Percentiles rank a stretch among this genome's conserved stretches.
Conservation (phyloP, 208 protist species). For the Balamuthia mandrillaris region DNA sequence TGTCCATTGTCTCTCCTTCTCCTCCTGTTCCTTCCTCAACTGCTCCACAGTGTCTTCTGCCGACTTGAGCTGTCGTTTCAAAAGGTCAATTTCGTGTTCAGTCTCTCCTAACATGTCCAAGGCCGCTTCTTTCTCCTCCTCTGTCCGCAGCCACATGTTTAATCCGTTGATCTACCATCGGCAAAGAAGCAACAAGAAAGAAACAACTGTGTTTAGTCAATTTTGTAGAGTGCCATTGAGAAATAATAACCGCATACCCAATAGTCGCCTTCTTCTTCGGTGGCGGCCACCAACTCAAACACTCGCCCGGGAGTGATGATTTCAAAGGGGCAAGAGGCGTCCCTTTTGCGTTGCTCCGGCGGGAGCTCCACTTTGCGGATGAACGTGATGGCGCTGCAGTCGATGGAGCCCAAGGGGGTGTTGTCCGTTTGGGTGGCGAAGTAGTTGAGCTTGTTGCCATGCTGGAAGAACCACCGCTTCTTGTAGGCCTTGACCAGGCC, state of each 20-base stretch:
- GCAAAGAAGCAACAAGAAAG: too few relatives aligned
- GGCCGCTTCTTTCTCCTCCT: background rate
- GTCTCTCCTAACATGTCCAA: background rate
- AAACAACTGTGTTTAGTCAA: too few relatives aligned
- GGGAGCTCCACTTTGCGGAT: background rate
- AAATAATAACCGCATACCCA: background rate
- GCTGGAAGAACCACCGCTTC: conserved; percentile 2
- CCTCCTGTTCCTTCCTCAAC: background rate
- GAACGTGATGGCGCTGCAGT: background rate
- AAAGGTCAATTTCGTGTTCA: background rate
- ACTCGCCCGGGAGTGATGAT: conserved; percentile 1
- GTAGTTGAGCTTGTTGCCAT: background rate
- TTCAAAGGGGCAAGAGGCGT: background rate
- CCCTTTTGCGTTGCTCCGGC: background rate
- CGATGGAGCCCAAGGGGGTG: too few relatives aligned
- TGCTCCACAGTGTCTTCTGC: background rate
- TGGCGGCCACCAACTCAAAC: background rate
- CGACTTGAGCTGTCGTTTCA: background rate
- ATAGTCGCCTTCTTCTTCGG: background rate
- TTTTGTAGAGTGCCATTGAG: too few relatives aligned
- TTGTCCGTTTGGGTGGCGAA: background rate
- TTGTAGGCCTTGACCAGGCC: background rate
- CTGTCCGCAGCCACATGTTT: background rate
- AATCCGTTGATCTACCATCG: background rate
- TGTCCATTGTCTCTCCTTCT: background rate